Evolutionary conservation across 805 yeast genomes (phyloP), one percentile per base, ranked within the genome.

Genomic region (Starmerella kuoi): DNA sequence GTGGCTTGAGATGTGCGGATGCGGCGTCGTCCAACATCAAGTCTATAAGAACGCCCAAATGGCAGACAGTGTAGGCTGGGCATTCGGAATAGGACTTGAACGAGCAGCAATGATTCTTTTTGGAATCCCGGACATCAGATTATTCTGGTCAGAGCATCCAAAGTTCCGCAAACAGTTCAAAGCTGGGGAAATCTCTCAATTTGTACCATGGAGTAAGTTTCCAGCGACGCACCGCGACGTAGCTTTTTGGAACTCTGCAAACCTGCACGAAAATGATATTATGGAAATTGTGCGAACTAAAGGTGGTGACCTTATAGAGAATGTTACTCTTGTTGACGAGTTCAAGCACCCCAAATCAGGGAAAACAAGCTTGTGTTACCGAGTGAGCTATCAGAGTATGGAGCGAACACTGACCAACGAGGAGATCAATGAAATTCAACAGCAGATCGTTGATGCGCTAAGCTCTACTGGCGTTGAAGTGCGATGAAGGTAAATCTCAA

Each of bases 1-100:
- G 52, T 91, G 98, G 98, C 68, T 91, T 27, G 98, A 91, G 64
- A 77, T 94, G 59, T 84, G 95, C 56, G 98, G 98, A 0, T 84
- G 94, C 63, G 98, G 98, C 21, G 70, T 88, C 28, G 94, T 86
- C 6, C 76, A 76, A 51, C 79, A 84, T 51, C 76, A 75, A 38
- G 94, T 88, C 0, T 66, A 85, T 30, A 65, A 73, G 19, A 80
- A 79, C 51, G 73, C 95, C 1, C 93, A 84, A 0, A 66, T 78
- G 39, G 56, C 62, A 15, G 56, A 65, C 34, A 70, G 75, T 46
- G 68, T 88, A 35, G 93, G 95, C 2, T 91, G 98, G 97, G 98
- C 98, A 2, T 91, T 91, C 64, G 98, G 98, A 17, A 69, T 91
- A 39, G 98, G 98, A 0, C 68, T 91, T 38, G 98, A 91, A 60